Conservation (phyloP, 257 asterid genomes). For the Plantago major region DNA sequence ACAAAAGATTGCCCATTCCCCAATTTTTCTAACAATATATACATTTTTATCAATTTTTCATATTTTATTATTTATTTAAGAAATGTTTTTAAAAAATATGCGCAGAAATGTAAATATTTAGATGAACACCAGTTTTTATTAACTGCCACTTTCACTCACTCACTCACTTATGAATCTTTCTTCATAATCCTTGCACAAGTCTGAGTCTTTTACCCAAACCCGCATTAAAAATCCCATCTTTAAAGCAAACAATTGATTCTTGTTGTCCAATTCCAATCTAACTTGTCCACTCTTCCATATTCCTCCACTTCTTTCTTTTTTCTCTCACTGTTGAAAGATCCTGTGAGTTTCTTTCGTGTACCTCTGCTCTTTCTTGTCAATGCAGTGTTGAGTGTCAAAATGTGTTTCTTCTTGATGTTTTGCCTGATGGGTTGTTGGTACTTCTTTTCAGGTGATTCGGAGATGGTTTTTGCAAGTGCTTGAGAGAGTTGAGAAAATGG, state of each 20-base stretch:
- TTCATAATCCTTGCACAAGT: constrained; percentile 23
- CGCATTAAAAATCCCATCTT: constrained; percentile 30
- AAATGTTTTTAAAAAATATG: no score
- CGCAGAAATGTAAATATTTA: no score
- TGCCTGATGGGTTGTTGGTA: constrained; percentile 29
- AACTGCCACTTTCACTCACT: constrained; percentile 25
- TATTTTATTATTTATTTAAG: no score
- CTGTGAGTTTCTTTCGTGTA: constrained; percentile 12
- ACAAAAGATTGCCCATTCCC: no score
- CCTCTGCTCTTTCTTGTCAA: background rate
- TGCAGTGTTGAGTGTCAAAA: background rate
- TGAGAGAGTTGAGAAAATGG: constrained; percentile 40
- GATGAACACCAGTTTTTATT: constrained; percentile 11
- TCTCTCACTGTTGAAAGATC: constrained; percentile 13
- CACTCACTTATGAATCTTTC: constrained; percentile 7
- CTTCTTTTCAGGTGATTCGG: constrained; percentile 24
- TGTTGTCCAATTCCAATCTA: constrained; percentile 12
- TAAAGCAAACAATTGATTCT: constrained; percentile 47
- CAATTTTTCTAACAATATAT: no score
- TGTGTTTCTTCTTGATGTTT: constrained; percentile 4
- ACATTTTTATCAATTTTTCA: no score
- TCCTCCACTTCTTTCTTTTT: background rate
- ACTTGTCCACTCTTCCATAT: constrained; percentile 13
- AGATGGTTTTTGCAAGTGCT: constrained; percentile 17
- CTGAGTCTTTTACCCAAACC: constrained; percentile 22